Evolutionary conservation across 148 eudicot species (phyloP), one percentile per base, ranked within the genome.

Genomic region (Cornus suecica): DNA sequence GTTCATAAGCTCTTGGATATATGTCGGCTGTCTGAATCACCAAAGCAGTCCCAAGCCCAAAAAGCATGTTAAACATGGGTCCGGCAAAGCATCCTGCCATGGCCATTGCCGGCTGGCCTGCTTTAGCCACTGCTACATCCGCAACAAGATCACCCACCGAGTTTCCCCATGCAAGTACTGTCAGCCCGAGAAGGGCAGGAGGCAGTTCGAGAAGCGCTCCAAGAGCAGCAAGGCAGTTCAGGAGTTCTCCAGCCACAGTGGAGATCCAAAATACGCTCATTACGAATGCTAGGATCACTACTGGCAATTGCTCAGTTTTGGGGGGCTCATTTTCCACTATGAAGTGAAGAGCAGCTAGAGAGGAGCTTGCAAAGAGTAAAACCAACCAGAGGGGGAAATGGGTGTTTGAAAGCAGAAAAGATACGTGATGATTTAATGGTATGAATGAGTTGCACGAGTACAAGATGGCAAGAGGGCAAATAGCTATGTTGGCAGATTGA

Each of bases 181-280:
- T 94, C 69, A 94, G 86, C 72, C 99, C 99, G 8, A 94, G 94
- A 69, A 94, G 82, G 3, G 97, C 70, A 16, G 97, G 88, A 6
- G 99, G 85, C 80, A 94, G 31, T 68, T 89, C 52, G 60, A 94
- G 90, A 75, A 94, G 87, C 9, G 77, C 37, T 18, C 99, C 97
- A 0, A 94, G 81, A 41, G 90, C 87, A 54, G 90, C 92, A 31
- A 94, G 97, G 86, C 97, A 92, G 81, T 87, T 92, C 26, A 94
- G 88, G 54, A 94, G 92, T 74, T 94, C 97, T 30, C 97, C 94
- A 10, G 99, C 97, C 61, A 87, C 83, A 20, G 90, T 88, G 18
- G 99, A 94, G 70, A 94, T 94, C 99, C 99, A 94, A 71, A 94
- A 94, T 27, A 94, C 99, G 24, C 99, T 94, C 99, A 94, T 94